Evolutionary conservation across 495 filamentous ascomycete genomes (phyloP).

Genomic region (Astrothelium subdiscretum): DNA sequence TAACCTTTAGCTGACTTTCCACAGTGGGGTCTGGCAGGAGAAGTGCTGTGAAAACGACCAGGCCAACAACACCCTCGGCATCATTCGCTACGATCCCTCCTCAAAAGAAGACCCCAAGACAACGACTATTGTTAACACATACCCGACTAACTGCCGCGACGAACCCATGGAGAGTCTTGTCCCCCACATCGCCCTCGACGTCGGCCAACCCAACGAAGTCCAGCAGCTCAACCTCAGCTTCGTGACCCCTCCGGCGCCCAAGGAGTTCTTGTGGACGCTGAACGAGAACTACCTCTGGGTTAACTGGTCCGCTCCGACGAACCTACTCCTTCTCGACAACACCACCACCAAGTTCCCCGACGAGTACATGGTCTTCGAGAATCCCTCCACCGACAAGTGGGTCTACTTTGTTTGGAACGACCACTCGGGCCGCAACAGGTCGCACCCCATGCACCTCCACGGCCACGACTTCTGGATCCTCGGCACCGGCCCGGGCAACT

Average conservation of each 20-base stretch:
- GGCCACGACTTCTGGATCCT: constrained; percentile 19
- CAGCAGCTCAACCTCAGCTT: constrained; percentile 16
- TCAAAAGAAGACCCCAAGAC: constrained; percentile 10
- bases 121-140: constrained; percentile 22
- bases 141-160: constrained; percentile 28
- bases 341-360: constrained; percentile 15
- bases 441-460: constrained; percentile 12
- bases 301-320: constrained; percentile 23
- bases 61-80: constrained; percentile 25
- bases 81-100: constrained; percentile 22
- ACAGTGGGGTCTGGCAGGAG: constrained; percentile 18
- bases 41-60: constrained; percentile 16
- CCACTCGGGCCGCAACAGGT: not conserved
- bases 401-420: constrained; percentile 23
- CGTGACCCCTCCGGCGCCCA: constrained; percentile 12
- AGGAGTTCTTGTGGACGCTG: constrained; percentile 29
- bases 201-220: constrained; percentile 12
- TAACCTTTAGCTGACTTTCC: not conserved
- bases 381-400: constrained; percentile 23
- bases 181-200: constrained; percentile 17
- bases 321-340: constrained; percentile 20
- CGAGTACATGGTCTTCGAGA: constrained; percentile 22
- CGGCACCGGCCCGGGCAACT: constrained; percentile 13
- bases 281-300: constrained; percentile 23
- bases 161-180: constrained; percentile 22